Percentiles rank a stretch among this genome's conserved stretches.
Conservation (phyloP, 768 basidiomycete genomes). For the Lentinula edodes region DNA sequence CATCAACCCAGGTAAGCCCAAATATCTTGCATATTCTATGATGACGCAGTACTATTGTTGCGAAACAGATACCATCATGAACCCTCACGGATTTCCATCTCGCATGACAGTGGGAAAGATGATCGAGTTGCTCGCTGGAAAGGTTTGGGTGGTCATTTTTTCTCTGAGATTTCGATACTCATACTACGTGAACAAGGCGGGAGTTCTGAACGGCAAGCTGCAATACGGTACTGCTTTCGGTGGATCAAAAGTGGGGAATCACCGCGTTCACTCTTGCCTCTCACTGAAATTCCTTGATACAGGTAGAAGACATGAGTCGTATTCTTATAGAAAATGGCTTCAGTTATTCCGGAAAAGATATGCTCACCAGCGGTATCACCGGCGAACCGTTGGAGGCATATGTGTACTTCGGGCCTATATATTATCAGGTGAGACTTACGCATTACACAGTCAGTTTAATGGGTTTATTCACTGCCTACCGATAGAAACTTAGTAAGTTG, state of each 20-base stretch:
- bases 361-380: slow-evolving; percentile 96
- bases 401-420: slow-evolving; percentile 98
- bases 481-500: slow-evolving; percentile 86
- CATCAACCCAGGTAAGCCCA: slow-evolving; percentile 72
- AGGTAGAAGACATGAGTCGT: slow-evolving; percentile 98
- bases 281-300: background rate
- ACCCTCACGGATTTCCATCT: slow-evolving; percentile 98
- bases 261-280: background rate
- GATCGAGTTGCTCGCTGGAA: slow-evolving; percentile 96
- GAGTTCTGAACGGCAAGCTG: slow-evolving; percentile 82
- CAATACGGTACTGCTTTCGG: slow-evolving; percentile 97
- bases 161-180: background rate
- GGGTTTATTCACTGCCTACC: slow-evolving; percentile 5
- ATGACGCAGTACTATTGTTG: background rate
- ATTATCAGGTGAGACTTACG: slow-evolving; percentile 71
- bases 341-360: slow-evolving; percentile 98
- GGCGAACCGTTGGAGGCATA: slow-evolving; percentile 96
- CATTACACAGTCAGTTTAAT: background rate
- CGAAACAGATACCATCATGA: slow-evolving; percentile 91
- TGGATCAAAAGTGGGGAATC: slow-evolving; percentile 75
- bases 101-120: slow-evolving; percentile 99
- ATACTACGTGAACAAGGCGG: slow-evolving; percentile 50
- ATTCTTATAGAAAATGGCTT: slow-evolving; percentile 94
- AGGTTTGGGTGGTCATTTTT: slow-evolving; percentile 40
- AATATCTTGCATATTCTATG: background rate